Evolutionary conservation across 257 asterid genomes (phyloP), one percentile per base, ranked within the genome.

Genomic region (Ligustrum vulgare): DNA sequence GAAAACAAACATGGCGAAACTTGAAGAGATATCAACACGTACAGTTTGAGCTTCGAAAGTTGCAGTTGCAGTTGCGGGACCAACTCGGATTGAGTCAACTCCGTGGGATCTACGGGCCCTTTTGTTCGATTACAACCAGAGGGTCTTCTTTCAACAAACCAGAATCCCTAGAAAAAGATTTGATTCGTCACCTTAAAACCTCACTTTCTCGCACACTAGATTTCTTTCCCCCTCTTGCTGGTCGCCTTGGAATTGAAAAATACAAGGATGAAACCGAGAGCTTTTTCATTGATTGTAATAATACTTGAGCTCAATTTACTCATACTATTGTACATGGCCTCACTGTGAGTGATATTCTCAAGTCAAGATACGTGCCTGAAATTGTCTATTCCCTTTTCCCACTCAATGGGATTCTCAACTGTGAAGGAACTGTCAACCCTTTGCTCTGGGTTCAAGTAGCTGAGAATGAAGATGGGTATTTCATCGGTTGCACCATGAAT

Each of bases 221-320:
- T 71, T 85, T 78, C 84, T 90, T 87, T 22, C 87, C 91, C 31
- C 90, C 86, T 0, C 86, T 89, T 34, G 86, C 86, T 6, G 96
- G 94, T 62, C 92, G 90, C 68, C 49, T 89, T 10, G 79, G 76
- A 43, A 32, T 79, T 15, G 15, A 9, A n/a, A 69, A 41, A 33
- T 63, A 77, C 36, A 82, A 76, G 0, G 71, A 88, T 6, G 66
- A 63, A 28, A 74, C 84, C 0, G 2, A 20, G 0, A 65, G 72
- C 36, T 77, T 78, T 73, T 86, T 71, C 70, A 16, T 87, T 23
- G 76, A 83, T 39, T 88, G 93, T 80, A 86, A 66, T 62, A 78
- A 80, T 34, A 72, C 75, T 0, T 89, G 96, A 23, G 89, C 56
- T 0, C 75, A 75, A 28, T 86, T 88, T 11, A 69, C 70, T 4